Evolutionary conservation across 2,329 filamentous ascomycete species (phyloP).

Genomic region (Chaetomiaceae sp.): DNA sequence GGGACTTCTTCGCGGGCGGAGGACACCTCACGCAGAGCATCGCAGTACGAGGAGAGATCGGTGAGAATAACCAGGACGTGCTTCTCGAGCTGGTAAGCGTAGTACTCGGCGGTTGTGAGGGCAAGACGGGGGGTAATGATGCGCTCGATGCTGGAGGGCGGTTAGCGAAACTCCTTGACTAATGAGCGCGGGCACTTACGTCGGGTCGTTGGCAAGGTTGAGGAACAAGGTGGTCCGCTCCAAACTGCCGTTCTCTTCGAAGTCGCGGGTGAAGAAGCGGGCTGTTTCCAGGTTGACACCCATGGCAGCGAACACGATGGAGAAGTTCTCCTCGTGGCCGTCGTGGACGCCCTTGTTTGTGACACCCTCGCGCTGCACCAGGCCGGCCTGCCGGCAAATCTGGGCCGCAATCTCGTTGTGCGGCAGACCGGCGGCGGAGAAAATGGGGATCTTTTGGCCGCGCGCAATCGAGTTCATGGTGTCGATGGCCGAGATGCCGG

Average conservation of each 20-base stretch:
- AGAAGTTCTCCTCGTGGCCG: slow-evolving; percentile 98
- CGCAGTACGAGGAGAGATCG: slow-evolving; percentile 96
- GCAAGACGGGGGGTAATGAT: slow-evolving; percentile 99
- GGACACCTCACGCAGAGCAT: slow-evolving; percentile 97
- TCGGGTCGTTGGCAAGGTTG: slow-evolving; percentile 98
- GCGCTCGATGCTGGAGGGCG: slow-evolving; percentile 75
- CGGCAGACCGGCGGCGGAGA: slow-evolving; percentile 95
- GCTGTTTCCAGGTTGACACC: slow-evolving; percentile 99
- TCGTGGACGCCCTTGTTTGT: slow-evolving; percentile 95
- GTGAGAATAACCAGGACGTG: slow-evolving; percentile 98
- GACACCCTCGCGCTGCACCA: slow-evolving; percentile 73
- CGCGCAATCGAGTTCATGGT: slow-evolving; percentile 98
- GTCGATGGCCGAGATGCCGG: slow-evolving; percentile 97
- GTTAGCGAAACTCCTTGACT: slow-evolving; percentile 13
- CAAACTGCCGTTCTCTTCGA: slow-evolving; percentile 98
- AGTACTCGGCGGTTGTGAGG: slow-evolving; percentile 97
- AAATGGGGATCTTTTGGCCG: slow-evolving; percentile 99
- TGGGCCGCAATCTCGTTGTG: slow-evolving; percentile 99
- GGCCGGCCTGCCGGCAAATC: slow-evolving; percentile 93
- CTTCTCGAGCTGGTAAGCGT: slow-evolving; percentile 99
- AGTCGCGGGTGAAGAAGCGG: slow-evolving; percentile 97
- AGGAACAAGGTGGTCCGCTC: slow-evolving; percentile 96
- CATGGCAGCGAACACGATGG: slow-evolving; percentile 99
- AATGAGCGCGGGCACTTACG: slow-evolving; percentile 53
- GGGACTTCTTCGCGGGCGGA: slow-evolving; percentile 98